These are phyloP conservation scores for Trametes villosa DNA, from an alignment of 768 basidiomycete species.

Conservation along the genomic window DNA sequence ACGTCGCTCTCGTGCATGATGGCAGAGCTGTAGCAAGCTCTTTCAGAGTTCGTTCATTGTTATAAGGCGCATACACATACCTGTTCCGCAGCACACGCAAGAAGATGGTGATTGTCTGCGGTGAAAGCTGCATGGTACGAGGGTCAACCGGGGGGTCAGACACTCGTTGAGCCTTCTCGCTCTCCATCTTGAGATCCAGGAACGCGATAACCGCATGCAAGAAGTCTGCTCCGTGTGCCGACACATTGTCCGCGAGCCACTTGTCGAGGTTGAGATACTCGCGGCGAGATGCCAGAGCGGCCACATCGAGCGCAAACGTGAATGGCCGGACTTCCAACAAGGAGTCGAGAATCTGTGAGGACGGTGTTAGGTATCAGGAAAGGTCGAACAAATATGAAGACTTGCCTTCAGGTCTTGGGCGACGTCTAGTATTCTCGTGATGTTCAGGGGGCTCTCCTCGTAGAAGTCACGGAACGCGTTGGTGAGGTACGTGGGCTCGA, in stretches of 20 bases:
- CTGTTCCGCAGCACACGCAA: slow-evolving; percentile 85
- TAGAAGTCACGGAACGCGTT: slow-evolving; percentile 92
- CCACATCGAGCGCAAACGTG: slow-evolving; percentile 90
- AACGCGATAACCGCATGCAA: slow-evolving; percentile 87
- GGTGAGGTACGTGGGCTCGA: slow-evolving; percentile 83
- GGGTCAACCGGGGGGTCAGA: slow-evolving; percentile 79
- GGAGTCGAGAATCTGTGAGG: slow-evolving; percentile 81
- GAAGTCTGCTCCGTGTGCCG: slow-evolving; percentile 82
- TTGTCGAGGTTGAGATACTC: slow-evolving; percentile 97
- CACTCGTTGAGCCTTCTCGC: slow-evolving; percentile 76
- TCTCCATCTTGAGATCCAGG: slow-evolving; percentile 90
- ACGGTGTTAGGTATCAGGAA: not conserved
- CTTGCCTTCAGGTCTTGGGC: slow-evolving; percentile 91
- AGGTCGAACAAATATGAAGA: slow-evolving; percentile 2
- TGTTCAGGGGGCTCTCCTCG: slow-evolving; percentile 88
- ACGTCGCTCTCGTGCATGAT: slow-evolving; percentile 80
- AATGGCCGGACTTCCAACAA: slow-evolving; percentile 89
- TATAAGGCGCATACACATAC: slow-evolving; percentile 46
- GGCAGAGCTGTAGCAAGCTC: slow-evolving; percentile 52
- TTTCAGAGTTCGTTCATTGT: not conserved
- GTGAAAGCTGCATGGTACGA: slow-evolving; percentile 85
- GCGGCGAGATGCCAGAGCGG: slow-evolving; percentile 88
- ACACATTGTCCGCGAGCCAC: slow-evolving; percentile 91
- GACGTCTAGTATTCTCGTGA: slow-evolving; percentile 92
- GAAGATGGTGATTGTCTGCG: slow-evolving; percentile 90